Conservation (phyloP, 306 rosid genomes). For the Styphnolobium japonicum region DNA sequence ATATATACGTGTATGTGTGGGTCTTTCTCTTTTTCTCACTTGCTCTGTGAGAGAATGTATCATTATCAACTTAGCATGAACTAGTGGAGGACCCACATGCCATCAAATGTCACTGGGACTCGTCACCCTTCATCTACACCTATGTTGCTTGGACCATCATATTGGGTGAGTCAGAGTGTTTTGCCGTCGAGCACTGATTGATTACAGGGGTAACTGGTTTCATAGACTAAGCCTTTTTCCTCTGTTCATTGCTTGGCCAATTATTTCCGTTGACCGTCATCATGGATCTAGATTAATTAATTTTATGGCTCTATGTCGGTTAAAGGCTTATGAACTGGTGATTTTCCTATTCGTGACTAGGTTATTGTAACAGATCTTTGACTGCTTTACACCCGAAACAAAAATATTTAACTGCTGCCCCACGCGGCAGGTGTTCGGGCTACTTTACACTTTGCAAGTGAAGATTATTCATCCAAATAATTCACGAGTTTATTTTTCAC, state of each 20-base stretch:
- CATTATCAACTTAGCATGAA: conserved; percentile 15
- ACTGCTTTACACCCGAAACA: not conserved
- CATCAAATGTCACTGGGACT: not conserved
- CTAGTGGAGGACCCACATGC: conserved; percentile 42
- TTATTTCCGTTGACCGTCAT: not conserved
- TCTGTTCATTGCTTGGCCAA: not conserved
- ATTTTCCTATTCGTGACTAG: not conserved
- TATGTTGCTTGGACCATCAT: conserved; percentile 18
- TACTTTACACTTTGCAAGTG: no score
- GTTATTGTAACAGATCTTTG: not conserved
- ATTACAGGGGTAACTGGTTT: not conserved
- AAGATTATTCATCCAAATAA: no score
- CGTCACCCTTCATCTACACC: not conserved
- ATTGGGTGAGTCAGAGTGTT: conserved; percentile 1
- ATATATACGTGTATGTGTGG: not conserved
- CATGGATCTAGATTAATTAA: not conserved
- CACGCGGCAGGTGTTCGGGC: not conserved
- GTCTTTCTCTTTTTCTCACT: not conserved
- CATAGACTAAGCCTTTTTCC: no score
- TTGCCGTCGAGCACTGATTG: not conserved
- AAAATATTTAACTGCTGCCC: not conserved
- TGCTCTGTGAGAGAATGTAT: not conserved
- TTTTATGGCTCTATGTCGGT: conserved; percentile 13
- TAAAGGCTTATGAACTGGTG: not conserved
- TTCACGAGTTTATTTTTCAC: no score